Evolutionary conservation across 2,329 filamentous ascomycete species (phyloP).

Genomic region (Dactylonectria macrodidyma): DNA sequence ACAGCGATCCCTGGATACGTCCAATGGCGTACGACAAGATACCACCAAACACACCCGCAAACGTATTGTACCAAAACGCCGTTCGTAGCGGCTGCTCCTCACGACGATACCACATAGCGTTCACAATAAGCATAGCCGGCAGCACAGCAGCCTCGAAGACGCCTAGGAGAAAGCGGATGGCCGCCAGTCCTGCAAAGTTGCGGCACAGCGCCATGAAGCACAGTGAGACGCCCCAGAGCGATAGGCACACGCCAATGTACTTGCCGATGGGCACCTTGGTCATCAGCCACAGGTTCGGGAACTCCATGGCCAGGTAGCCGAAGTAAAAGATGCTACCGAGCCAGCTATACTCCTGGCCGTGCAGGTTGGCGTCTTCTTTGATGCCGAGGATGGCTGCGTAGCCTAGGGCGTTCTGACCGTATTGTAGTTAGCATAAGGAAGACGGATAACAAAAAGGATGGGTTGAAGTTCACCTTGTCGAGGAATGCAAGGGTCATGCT

Average conservation of each 20-base stretch:
- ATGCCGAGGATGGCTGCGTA: conserved; percentile 42
- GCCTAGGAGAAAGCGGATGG: conserved; percentile 61
- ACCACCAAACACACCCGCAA: conserved; percentile 51
- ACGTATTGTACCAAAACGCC: conserved; percentile 52
- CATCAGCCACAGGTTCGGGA: conserved; percentile 51
- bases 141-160: conserved; percentile 63
- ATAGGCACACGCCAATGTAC: conserved; percentile 49
- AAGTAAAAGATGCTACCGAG: conserved; percentile 68
- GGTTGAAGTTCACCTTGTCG: conserved; percentile 21
- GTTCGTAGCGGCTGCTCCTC: conserved; percentile 51
- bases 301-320: conserved; percentile 59
- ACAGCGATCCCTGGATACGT: conserved; percentile 43
- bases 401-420: conserved; percentile 16
- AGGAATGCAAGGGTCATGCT: conserved; percentile 37
- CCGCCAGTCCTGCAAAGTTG: conserved; percentile 58
- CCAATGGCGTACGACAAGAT: conserved; percentile 51
- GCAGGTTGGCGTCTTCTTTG: conserved; percentile 43
- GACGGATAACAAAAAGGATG: too few species aligned
- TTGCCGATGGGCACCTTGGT: conserved; percentile 52
- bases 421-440: background rate
- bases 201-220: conserved; percentile 58
- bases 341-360: conserved; percentile 74
- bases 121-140: conserved; percentile 64
- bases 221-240: conserved; percentile 54
- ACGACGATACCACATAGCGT: conserved; percentile 54